A percentile compares a stretch with the other conserved stretches of the same genome.
These are phyloP conservation scores for Eimeria sp. DNA, from an alignment of 169 alveolate genomes.

Conservation along the genomic window DNA sequence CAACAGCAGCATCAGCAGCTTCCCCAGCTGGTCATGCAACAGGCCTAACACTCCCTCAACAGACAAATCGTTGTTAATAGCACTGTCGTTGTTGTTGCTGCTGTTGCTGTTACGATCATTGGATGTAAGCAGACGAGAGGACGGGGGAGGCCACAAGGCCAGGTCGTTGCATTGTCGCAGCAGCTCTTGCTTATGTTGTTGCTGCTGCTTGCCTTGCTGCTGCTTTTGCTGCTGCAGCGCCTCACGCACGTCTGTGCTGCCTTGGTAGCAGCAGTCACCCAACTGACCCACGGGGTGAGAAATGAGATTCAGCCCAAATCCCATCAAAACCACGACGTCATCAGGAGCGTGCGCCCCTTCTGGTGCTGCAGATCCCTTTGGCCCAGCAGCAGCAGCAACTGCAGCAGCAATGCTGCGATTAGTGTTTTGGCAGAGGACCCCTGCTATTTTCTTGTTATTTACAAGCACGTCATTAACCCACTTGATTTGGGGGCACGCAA, in stretches of 20 bases:
- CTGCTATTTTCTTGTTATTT: constrained; percentile 84
- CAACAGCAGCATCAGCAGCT: constrained; percentile 36
- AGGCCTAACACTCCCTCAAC: neutral
- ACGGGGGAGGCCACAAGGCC: constrained; percentile 1
- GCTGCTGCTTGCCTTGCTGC: too few relatives aligned
- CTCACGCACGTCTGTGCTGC: constrained; percentile 28
- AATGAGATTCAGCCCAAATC: constrained; percentile 55
- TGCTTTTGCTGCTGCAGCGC: too few relatives aligned
- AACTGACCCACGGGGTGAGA: constrained; percentile 18
- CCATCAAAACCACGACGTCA: constrained; percentile 43
- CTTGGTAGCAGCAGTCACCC: constrained; percentile 43
- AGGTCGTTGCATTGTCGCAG: neutral
- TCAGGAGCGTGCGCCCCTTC: neutral
- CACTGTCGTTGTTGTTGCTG: neutral
- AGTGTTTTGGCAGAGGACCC: constrained; percentile 82
- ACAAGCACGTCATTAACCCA: constrained; percentile 88
- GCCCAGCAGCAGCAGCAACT: too few relatives aligned
- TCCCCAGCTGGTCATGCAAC: constrained; percentile 58
- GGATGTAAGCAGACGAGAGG: neutral
- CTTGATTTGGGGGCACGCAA: constrained; percentile 81
- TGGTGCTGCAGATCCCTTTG: neutral
- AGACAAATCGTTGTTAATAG: constrained; percentile 15
- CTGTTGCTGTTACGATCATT: neutral
- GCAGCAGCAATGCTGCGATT: neutral
- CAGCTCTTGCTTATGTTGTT: neutral